Evolutionary conservation across 164 flowering plant species (phyloP), one percentile per base, ranked within the genome.

Genomic region (Sextonia rubra): DNA sequence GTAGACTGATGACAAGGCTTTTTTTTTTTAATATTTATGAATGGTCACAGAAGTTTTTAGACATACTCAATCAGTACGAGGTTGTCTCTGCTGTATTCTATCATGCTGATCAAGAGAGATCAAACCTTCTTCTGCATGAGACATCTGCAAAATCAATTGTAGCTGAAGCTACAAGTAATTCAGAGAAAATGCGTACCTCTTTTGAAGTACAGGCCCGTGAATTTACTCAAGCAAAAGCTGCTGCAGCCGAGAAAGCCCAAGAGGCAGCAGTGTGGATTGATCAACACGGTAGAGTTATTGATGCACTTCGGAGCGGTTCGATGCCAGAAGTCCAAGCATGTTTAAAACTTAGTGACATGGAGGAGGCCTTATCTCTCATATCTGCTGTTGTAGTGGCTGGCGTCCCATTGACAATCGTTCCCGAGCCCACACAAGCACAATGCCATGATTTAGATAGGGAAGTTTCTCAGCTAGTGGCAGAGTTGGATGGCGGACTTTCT

Each of bases 351-450:
- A 81, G 83, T 79, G 77, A 77, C 73, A 76, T 71, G 74, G 77
- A 60, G 66, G 92, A 90, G 78, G 80, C 89, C 64, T 80, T 90
- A 22, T 91, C 97, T 77, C 96, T 95, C 77, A 84, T 86, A 75
- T 88, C 96, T 56, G 98, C 99, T 73, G 98, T 95, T 61, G 68
- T 81, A 66, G 89, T 75, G 64, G 94, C 98, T 52, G 92, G 95
- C 56, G 91, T 95, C 76, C 99, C 99, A 69, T 74, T 92, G 75
- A 84, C 98, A 65, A 77, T 92, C 61, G 98, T 95, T 76, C 99
- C 99, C 63, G 99, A 95, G 84, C 98, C 99, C 37, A 95, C 99
- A 44, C 97, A 87, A 84, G 97, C 80, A 66, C 98, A 91, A 58
- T 95, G 98, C 82, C 83, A 78, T 70, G 99, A 95, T 60, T 84